Evolutionary conservation across 2,329 filamentous ascomycete genomes (phyloP).

Genomic region (Grosmannia serpens): DNA sequence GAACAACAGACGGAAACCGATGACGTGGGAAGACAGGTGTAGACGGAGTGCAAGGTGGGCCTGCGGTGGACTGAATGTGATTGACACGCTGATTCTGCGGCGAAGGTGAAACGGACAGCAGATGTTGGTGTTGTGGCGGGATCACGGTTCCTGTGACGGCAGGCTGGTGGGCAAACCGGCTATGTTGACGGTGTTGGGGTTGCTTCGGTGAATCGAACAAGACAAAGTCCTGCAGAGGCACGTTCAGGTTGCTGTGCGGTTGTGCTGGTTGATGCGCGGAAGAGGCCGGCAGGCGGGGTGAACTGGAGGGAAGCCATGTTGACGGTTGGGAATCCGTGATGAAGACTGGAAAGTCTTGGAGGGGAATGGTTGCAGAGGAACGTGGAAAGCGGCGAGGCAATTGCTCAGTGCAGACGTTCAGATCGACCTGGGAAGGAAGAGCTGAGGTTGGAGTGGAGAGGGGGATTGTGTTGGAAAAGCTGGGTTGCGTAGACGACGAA

Average conservation of each 20-base stretch:
- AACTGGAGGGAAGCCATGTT: slow-evolving; percentile 70
- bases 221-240: slow-evolving; percentile 63
- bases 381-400: slow-evolving; percentile 44
- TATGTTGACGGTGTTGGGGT: slow-evolving; percentile 26
- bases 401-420: slow-evolving; percentile 56
- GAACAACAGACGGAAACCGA: slow-evolving; percentile 43
- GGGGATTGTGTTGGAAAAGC: slow-evolving; percentile 23
- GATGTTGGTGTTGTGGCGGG: slow-evolving; percentile 26
- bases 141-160: slow-evolving; percentile 20
- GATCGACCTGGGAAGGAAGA: slow-evolving; percentile 46
- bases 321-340: slow-evolving; percentile 67
- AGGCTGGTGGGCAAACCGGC: slow-evolving; percentile 27
- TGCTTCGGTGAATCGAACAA: slow-evolving; percentile 51
- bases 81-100: slow-evolving; percentile 48
- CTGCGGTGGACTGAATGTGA: slow-evolving; percentile 43
- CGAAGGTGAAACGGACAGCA: slow-evolving; percentile 27
- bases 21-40: slow-evolving; percentile 40
- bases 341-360: slow-evolving; percentile 62
- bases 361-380: slow-evolving; percentile 46
- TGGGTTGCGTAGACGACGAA: slow-evolving; percentile 31
- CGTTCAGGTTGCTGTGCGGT: slow-evolving; percentile 27
- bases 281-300: slow-evolving; percentile 50
- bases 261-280: slow-evolving; percentile 47
- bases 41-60: slow-evolving; percentile 37
- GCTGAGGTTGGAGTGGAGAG: slow-evolving; percentile 35